phyloP scores from a whole-genome alignment of 1,139 yeast genomes.

The Kurtzmaniella natalensis region DNA sequence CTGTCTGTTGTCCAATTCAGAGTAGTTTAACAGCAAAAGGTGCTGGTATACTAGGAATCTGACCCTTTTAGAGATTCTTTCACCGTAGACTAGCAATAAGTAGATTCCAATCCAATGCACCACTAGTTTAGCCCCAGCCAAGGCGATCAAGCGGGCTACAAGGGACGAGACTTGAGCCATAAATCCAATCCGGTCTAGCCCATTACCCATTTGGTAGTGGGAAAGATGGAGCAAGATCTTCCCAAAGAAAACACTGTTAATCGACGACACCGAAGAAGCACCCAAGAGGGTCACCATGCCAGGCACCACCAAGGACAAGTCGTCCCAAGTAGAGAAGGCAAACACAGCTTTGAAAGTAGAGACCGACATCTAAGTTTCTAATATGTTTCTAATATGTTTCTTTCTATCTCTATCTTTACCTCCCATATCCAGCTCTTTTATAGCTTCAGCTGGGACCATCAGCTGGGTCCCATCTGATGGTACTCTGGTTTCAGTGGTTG shows the following conservation, averaged over 20 bases:
- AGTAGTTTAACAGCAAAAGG: conserved; percentile 31
- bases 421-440: too few species aligned
- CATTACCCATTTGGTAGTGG: conserved; percentile 24
- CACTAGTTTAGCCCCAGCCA: conserved; percentile 53
- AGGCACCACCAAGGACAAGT: conserved; percentile 17
- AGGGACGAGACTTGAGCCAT: conserved; percentile 40
- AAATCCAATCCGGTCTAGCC: conserved; percentile 19
- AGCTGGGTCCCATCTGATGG: too few species aligned
- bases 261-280: conserved; percentile 56
- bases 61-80: conserved; percentile 58
- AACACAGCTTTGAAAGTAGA: conserved; percentile 16
- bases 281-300: conserved; percentile 23
- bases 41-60: conserved; percentile 37
- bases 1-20: conserved; percentile 58
- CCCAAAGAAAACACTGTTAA: conserved; percentile 64
- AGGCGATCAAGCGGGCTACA: conserved; percentile 50
- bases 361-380: too few species aligned
- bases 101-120: conserved; percentile 54
- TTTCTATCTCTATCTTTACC: too few species aligned
- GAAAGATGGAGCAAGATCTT: conserved; percentile 53
- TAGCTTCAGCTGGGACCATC: too few species aligned
- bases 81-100: conserved; percentile 71
- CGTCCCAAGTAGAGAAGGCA: conserved; percentile 21
- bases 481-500: too few species aligned
- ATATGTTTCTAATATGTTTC: too few species aligned